These are phyloP conservation scores for Hypoxylon sp. DNA, from an alignment of 2,329 filamentous ascomycete species.

Conservation along the genomic window DNA sequence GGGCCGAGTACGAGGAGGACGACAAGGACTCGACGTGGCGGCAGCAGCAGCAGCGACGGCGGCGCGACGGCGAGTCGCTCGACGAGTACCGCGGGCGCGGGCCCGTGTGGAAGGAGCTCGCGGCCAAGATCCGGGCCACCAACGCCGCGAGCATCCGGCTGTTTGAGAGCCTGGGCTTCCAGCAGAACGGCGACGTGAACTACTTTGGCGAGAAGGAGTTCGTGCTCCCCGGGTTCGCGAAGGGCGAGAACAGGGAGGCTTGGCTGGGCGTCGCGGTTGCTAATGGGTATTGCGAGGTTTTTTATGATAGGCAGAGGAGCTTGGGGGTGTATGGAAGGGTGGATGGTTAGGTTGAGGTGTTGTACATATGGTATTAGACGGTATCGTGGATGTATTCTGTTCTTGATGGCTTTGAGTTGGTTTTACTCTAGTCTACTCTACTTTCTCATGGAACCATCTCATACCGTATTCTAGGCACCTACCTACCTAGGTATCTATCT, in stretches of 20 bases:
- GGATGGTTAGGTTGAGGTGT: too few species aligned
- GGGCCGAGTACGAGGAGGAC: constrained; percentile 60
- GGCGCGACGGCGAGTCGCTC: too few species aligned
- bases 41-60: not conserved
- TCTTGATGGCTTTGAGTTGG: not conserved
- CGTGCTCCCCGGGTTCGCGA: constrained; percentile 49
- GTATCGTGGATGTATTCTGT: too few species aligned
- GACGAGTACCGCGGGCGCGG: not conserved
- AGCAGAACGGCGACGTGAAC: constrained; percentile 60
- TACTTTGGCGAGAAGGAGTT: constrained; percentile 69
- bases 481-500: constrained; percentile 36
- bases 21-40: not conserved
- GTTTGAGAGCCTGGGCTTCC: constrained; percentile 62
- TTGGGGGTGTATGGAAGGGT: constrained; percentile 7
- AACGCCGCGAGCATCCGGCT: constrained; percentile 63
- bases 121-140: constrained; percentile 66
- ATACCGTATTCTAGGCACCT: not conserved
- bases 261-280: not conserved
- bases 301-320: constrained; percentile 34
- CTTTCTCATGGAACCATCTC: too few species aligned
- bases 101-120: constrained; percentile 56
- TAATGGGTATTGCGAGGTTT: constrained; percentile 29
- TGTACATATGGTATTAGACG: too few species aligned
- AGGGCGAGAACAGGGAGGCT: not conserved
- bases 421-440: too few species aligned